Conservation (phyloP, 345 rosid species). For the Laguncularia racemosa region DNA sequence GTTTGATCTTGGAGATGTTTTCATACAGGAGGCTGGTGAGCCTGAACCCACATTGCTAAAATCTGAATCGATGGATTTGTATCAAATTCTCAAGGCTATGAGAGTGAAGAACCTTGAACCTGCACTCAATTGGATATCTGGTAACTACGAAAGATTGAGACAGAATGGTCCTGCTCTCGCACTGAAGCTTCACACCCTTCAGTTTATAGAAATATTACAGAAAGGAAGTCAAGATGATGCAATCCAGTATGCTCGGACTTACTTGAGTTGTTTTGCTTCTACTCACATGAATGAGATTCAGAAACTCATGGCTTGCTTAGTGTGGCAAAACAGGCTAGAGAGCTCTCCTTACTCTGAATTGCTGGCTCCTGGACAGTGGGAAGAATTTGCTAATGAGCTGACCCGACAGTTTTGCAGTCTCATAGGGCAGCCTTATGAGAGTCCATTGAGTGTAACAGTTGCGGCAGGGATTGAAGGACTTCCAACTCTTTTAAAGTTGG, state of each 20-base stretch:
- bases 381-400: slow-evolving; percentile 33
- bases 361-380: slow-evolving; percentile 38
- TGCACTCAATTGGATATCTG: slow-evolving; percentile 59
- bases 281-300: slow-evolving; percentile 32
- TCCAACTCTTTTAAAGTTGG: slow-evolving; percentile 59
- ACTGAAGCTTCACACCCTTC: slow-evolving; percentile 43
- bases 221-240: slow-evolving; percentile 45
- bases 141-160: slow-evolving; percentile 37
- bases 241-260: slow-evolving; percentile 43
- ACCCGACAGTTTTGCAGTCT: slow-evolving; percentile 39
- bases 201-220: slow-evolving; percentile 54
- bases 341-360: slow-evolving; percentile 42
- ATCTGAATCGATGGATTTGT: slow-evolving; percentile 44
- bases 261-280: slow-evolving; percentile 36
- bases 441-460: slow-evolving; percentile 38
- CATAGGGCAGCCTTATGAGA: slow-evolving; percentile 35
- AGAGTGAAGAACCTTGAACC: slow-evolving; percentile 43
- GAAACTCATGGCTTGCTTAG: slow-evolving; percentile 37
- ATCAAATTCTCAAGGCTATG: slow-evolving; percentile 46
- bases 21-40: slow-evolving; percentile 52
- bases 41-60: slow-evolving; percentile 25
- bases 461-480: slow-evolving; percentile 56
- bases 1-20: slow-evolving; percentile 69
- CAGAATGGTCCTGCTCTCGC: slow-evolving; percentile 41
- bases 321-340: slow-evolving; percentile 44